Base-by-base conservation (phyloP, 208 protist genomes). In the Leishmania tropica region DNA sequence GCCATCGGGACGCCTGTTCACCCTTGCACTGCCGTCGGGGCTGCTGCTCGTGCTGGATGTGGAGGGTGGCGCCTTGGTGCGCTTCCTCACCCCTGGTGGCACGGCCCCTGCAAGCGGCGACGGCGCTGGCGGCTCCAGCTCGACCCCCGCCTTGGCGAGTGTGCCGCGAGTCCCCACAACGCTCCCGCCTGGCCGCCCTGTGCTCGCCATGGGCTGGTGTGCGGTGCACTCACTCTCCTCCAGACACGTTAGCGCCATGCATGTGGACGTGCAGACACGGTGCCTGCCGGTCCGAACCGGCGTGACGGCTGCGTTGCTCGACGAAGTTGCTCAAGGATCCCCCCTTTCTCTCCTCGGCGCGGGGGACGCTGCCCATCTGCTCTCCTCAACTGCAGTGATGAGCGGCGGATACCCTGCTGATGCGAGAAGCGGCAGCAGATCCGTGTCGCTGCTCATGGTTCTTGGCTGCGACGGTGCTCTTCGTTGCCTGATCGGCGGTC, bases 1-100 rank as follows among this genome's bases (percentile, higher is more conserved):
- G 0, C 94, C 92, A 40, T 92, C 90, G 21, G 94, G 94, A 8
- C 86, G 92, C 28, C 75, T 97, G 62, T 89, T 97, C 76, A 85
- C 88, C 1, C 62, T 97, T 60, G 85, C 89, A 17, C 82, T 96
- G 40, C 81, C 88, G 13, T 79, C 68, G 2, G 91, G 91, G 21
- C 70, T 88, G 17, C 53, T 95, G 11, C 81, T 92, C 48, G 65
- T 96, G 7, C 75, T 96, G 10, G 94, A 97, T 65, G 92, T 97
- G 3, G 92, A 97, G 79, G 85, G 86, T 42, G 91, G 89, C 21
- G 85, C 89, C 37, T 75, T 97, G 37, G 86, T 91, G 42, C 88
- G 94, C 8, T 86, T 87, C 7, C 87, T 97, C 76, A 75, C 86
- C 13, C 87, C 92, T 7, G 24, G 47, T 5, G 64, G 3, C 24